Evolutionary conservation across 805 yeast species (phyloP), one percentile per base, ranked within the genome.

Genomic region (Ogataea degrootiae): DNA sequence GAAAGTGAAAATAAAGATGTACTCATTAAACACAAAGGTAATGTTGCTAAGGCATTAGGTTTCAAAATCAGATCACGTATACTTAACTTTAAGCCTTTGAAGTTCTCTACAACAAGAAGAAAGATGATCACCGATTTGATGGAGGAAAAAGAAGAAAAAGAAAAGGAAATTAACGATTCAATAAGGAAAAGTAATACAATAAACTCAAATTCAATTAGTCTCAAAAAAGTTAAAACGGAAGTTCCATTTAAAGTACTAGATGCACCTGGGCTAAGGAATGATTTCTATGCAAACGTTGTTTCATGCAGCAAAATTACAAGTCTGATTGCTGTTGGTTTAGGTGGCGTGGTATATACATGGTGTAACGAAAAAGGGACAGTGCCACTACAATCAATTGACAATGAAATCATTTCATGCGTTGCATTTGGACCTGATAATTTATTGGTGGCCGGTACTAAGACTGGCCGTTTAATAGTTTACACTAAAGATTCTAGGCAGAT

Each of bases 211-310:
- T 26, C 31, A 26, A 26, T 26, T 26, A 11, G 31, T 26, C 31
- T 26, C 12, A 26, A 62, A 17, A 56, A 60, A 34, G 51, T 68
- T 7, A 66, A 63, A 44, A 60, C 74, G 2, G 72, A 68, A 22
- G 65, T 66, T 17, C 78, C 83, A 0, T 77, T 65, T 52, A 71
- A 76, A 50, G 80, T 80, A 0, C 62, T 83, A 17, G 84, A 79
- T 59, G 91, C 94, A 0, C 90, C 90, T 0, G 80, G 80, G 2
- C 63, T 88, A 45, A 68, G 84, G 50, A 83, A 87, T 62, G 96
- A 89, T 61, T 88, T 82, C 59, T 89, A 88, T 63, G 75, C 87
- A 1, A 86, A 86, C 58, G 68, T 86, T 46, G 75, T 88, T 0
- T 76, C 88, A 5, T 88, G 96, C 96, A 80, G 90, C 0, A 60